phyloP scores from a whole-genome alignment of 768 basidiomycete species.

The Kwoniella sp. region DNA sequence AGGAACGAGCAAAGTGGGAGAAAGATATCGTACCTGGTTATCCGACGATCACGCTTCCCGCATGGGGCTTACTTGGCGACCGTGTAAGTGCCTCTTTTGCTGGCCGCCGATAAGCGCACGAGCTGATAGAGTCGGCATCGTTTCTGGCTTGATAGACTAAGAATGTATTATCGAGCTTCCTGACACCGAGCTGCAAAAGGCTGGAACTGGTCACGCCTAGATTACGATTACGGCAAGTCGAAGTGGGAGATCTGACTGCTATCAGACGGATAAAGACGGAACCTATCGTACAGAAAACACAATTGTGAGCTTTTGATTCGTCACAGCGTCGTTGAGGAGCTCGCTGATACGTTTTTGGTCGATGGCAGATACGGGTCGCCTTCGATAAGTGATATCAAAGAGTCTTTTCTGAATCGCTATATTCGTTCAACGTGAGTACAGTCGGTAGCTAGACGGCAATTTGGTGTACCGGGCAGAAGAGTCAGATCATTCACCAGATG shows the following conservation, averaged over 20 bases:
- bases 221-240: slow-evolving; percentile 36
- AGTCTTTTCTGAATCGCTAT: slow-evolving; percentile 37
- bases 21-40: slow-evolving; percentile 19
- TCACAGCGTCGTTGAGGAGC: neutral
- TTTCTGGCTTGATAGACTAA: slow-evolving; percentile 11
- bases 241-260: slow-evolving; percentile 30
- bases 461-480: too few species aligned
- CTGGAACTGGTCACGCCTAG: slow-evolving; percentile 35
- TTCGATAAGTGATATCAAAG: slow-evolving; percentile 24
- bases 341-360: neutral
- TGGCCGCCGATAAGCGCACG: neutral
- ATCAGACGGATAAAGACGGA: slow-evolving; percentile 50
- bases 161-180: slow-evolving; percentile 27
- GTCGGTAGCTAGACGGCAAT: too few species aligned
- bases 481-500: too few species aligned
- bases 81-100: slow-evolving; percentile 4
- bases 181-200: slow-evolving; percentile 37
- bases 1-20: slow-evolving; percentile 29
- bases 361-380: slow-evolving; percentile 39
- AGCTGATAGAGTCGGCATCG: slow-evolving; percentile 8
- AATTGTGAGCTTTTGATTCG: slow-evolving; percentile 34
- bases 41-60: slow-evolving; percentile 7
- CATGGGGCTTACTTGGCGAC: slow-evolving; percentile 26
- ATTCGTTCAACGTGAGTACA: slow-evolving; percentile 33
- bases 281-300: slow-evolving; percentile 49